Evolutionary conservation across 2,329 filamentous ascomycete species (phyloP).

Genomic region (Periglandula ipomoeae): DNA sequence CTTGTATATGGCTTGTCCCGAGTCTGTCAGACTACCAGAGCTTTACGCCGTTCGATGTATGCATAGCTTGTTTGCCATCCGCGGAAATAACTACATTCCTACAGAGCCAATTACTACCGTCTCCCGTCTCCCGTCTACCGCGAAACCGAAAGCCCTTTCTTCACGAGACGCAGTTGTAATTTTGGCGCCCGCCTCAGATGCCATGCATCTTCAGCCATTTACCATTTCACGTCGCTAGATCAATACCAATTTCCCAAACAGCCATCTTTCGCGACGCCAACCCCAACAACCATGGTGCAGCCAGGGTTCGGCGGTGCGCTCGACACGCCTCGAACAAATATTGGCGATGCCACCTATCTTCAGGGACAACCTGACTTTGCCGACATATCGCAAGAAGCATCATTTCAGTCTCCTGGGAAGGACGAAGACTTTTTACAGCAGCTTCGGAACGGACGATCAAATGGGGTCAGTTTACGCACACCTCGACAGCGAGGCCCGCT

Average conservation of each 20-base stretch:
- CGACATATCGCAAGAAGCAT: conserved; percentile 79
- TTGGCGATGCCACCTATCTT: conserved; percentile 77
- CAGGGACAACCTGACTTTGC: conserved; percentile 57
- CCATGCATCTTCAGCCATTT: not conserved
- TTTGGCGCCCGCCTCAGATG: not conserved
- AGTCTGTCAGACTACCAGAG: not conserved
- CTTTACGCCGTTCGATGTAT: not conserved
- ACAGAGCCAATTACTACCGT: no score
- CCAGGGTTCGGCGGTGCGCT: conserved; percentile 55
- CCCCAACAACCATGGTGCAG: conserved; percentile 44
- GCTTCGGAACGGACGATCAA: conserved; percentile 56
- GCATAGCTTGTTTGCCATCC: conserved; percentile 12
- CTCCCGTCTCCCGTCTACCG: not conserved
- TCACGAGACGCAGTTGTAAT: not conserved
- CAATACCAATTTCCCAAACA: not conserved
- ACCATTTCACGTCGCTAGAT: not conserved
- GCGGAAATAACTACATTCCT: not conserved
- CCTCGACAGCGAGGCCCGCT: conserved; percentile 64
- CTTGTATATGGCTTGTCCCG: not conserved
- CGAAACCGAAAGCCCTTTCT: not conserved
- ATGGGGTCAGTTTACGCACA: conserved; percentile 55
- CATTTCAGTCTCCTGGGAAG: conserved; percentile 74
- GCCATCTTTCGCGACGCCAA: not conserved
- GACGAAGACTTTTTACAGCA: conserved; percentile 61
- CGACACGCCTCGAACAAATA: conserved; percentile 78